phyloP scores from a whole-genome alignment of 495 filamentous ascomycete genomes.

The Aspergillus biplanus region DNA sequence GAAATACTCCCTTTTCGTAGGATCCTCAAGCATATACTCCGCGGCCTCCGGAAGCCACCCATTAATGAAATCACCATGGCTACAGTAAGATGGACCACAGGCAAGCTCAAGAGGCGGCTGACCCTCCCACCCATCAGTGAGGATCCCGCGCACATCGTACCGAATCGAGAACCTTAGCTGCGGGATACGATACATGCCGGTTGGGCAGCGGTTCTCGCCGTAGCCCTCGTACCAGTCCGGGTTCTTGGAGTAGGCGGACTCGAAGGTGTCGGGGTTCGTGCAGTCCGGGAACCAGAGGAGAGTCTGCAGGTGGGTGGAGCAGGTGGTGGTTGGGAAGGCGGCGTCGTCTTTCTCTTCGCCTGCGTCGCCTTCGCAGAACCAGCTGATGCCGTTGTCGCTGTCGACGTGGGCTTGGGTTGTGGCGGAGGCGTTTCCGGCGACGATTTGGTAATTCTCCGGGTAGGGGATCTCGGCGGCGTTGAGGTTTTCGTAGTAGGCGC shows the following conservation, averaged over 20 bases:
- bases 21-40: conserved; percentile 22
- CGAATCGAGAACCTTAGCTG: conserved; percentile 28
- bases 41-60: conserved; percentile 29
- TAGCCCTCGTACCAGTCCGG: conserved; percentile 11
- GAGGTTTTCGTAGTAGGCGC: conserved; percentile 27
- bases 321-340: conserved; percentile 26
- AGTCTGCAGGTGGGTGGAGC: conserved; percentile 26
- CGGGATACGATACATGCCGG: conserved; percentile 24
- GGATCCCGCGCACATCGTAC: conserved; percentile 22
- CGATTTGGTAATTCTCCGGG: conserved; percentile 22
- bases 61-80: conserved; percentile 30
- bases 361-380: conserved; percentile 27
- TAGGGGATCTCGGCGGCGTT: conserved; percentile 26
- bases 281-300: conserved; percentile 29
- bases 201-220: conserved; percentile 22
- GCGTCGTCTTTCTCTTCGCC: conserved; percentile 17
- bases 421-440: conserved; percentile 25
- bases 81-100: conserved; percentile 25
- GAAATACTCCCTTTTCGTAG: conserved; percentile 17
- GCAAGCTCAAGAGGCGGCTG: conserved; percentile 23
- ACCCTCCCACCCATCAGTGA: conserved; percentile 26
- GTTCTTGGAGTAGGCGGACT: conserved; percentile 27
- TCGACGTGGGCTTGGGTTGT: conserved; percentile 17
- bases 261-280: conserved; percentile 23
- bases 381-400: conserved; percentile 18